Conservation (phyloP, 768 basidiomycete species). For the Termitomyces sp. region DNA sequence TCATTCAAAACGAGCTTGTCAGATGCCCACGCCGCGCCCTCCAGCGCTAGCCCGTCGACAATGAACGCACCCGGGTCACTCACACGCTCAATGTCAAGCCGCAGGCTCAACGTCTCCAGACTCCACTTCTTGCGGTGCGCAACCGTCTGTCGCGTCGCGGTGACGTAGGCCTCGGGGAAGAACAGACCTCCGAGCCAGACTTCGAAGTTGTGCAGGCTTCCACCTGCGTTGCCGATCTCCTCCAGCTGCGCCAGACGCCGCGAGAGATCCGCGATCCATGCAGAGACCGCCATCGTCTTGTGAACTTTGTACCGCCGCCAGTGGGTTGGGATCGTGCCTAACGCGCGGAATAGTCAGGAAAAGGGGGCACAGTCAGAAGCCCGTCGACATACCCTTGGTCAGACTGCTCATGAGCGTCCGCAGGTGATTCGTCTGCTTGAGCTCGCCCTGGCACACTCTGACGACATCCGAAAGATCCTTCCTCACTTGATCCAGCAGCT, state of each 20-base stretch:
- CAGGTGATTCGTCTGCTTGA: conserved; percentile 95
- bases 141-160: conserved; percentile 92
- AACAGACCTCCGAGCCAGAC: conserved; percentile 94
- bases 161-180: conserved; percentile 95
- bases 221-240: conserved; percentile 48
- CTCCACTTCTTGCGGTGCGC: conserved; percentile 92
- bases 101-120: conserved; percentile 77
- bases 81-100: conserved; percentile 77
- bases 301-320: conserved; percentile 90
- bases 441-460: conserved; percentile 76
- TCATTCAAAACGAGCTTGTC: conserved; percentile 77
- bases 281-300: conserved; percentile 73
- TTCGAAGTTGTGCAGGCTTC: conserved; percentile 62
- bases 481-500: conserved; percentile 72
- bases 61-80: conserved; percentile 78
- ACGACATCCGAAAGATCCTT: conserved; percentile 78
- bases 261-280: conserved; percentile 80
- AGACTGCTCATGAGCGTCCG: conserved; percentile 86
- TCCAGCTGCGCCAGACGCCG: conserved; percentile 83
- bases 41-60: conserved; percentile 81
- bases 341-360: not conserved
- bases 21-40: conserved; percentile 76
- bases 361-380: not conserved
- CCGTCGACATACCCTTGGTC: conserved; percentile 62
- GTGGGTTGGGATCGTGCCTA: conserved; percentile 82